Evolutionary conservation across 2,329 filamentous ascomycete genomes (phyloP).

Genomic region (Colletotrichum musae): DNA sequence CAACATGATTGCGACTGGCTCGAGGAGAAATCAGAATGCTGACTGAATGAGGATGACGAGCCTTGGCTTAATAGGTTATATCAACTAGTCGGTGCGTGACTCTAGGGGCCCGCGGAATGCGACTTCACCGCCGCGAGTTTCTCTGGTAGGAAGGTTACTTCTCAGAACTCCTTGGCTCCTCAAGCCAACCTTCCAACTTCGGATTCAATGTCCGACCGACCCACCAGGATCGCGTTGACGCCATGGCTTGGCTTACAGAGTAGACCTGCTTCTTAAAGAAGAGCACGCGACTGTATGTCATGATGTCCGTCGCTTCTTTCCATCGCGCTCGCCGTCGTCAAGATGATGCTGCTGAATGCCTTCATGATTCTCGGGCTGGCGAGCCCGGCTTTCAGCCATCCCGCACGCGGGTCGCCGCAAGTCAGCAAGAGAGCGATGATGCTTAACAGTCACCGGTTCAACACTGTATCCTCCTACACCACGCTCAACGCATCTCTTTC

Average conservation of each 20-base stretch:
- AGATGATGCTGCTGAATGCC: neutral
- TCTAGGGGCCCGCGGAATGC: neutral
- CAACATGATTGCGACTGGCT: no score
- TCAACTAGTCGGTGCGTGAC: no score
- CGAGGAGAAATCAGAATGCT: no score
- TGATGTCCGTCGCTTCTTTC: neutral
- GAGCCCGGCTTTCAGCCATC: neutral
- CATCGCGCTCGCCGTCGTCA: neutral
- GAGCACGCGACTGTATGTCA: neutral
- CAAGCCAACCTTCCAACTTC: neutral
- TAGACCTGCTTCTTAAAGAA: neutral
- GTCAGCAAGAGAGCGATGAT: neutral
- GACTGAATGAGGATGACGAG: no score
- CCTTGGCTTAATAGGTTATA: no score
- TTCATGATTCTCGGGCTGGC: neutral
- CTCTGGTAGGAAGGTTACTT: neutral
- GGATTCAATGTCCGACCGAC: neutral
- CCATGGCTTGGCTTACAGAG: no score
- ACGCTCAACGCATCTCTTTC: neutral
- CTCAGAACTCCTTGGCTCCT: neutral
- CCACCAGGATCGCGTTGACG: neutral
- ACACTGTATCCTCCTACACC: neutral
- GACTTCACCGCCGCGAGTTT: neutral
- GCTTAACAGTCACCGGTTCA: neutral
- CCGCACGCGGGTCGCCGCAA: neutral